Base-by-base conservation (phyloP, 331 rosid genomes). In the Acacia concinna region DNA sequence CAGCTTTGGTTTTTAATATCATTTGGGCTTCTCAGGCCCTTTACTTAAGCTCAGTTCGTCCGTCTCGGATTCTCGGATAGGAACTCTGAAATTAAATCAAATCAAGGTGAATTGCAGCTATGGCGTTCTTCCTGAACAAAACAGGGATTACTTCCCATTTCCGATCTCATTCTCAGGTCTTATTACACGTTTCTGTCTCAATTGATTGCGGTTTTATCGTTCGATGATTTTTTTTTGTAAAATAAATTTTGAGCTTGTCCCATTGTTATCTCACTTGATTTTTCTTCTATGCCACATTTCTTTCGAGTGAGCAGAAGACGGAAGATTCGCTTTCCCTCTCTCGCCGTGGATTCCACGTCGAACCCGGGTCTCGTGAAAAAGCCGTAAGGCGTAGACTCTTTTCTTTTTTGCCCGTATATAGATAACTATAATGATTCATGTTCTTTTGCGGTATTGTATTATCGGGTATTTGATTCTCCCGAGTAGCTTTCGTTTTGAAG, bases 351-450 rank as follows among this genome's bases (percentile, higher is more conserved):
- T 89, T 78, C 78, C 98, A 96, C 78, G 51, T 88, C 81, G 90
- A 87, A 79, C 94, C 89, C 4, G 99, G 98, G 17, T 31, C 89
- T 51, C 99, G 99, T 68, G 97, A 96, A 87, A 88, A 90, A 87
- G 98, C 98, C 68, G 98, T 96, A 79, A 93, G 94, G 27, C 63
- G 31, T 23, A 56, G 6, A n/a, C 28, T 52, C 27, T n/a, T n/a
- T 52, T 52, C 60, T 52, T 7, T 52, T 52, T 52, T 52, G 28
- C 28, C 10, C 28, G 17, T n/a, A 21, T 69, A n/a, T 3, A 10
- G 64, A 30, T 63, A 63, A 56, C 17, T 38, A 38, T 38, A 38
- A 11, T 38, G 41, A 31, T 75, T 64, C 78, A 11, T 44, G 1
- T 66, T 17, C 8, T 6, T 57, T 30, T 3, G 43, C 43, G 15